Base-by-base conservation (phyloP, 2,329 filamentous ascomycete genomes). In the Trichoderma cornu-damae region DNA sequence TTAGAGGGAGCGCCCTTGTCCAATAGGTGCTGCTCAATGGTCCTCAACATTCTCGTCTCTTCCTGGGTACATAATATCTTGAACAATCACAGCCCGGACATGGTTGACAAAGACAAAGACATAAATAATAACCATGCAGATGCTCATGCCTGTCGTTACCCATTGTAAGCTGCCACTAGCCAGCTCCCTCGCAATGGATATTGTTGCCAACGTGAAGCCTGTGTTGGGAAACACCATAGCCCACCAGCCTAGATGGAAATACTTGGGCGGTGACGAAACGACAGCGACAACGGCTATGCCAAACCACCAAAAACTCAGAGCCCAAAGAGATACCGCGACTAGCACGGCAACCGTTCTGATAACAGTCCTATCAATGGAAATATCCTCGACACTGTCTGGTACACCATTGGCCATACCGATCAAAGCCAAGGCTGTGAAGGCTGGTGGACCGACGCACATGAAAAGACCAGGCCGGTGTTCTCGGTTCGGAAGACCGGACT, bases 401-500 rank as follows among this genome's bases (percentile, higher is more conserved):
- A 78, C 3, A 70, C 63, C 2, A 63, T 69, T 67, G 0, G 85
- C 79, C 79, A 89, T 86, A 47, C 86, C 86, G 35, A 90, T 81
- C 38, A 89, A 75, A 0, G 87, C 86, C 12, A 89, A 73, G 1
- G 82, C 83, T 0, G 87, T 90, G 73, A 89, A 90, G 1, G 84
- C 80, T 0, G 86, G 86, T 1, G 87, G 86, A 0, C 87, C 87
- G n/a, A 89, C 87, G 59, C 84, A 86, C 74, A 90, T 89, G 74
- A 88, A 90, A 67, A 90, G 80, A 0, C 82, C 86, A 0, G 87
- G 84, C 50, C 87, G 76, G 60, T 86, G 83, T 64, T 87, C 83
- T 6, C 69, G 57, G 47, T 69, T 62, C 0, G 86, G 86, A 14
- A 89, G 77, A 1, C 86, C 79, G 1, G 78, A 76, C 62, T 83